Evolutionary conservation across 495 filamentous ascomycete genomes (phyloP), one percentile per base, ranked within the genome.

Genomic region (Xylaria nigripes): DNA sequence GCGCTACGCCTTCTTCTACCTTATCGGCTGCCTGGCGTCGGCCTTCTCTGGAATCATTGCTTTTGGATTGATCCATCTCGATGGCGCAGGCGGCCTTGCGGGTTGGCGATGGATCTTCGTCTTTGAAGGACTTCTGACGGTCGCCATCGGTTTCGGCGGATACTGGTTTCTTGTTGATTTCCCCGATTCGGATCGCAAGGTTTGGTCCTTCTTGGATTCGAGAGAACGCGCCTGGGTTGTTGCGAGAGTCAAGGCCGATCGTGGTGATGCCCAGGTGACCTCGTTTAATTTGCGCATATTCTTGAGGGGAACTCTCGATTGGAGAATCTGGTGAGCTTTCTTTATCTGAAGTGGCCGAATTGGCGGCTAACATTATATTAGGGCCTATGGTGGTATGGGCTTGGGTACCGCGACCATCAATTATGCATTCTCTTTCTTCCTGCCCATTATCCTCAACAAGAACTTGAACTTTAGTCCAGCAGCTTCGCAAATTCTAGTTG

Each of bases 101-200:
- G 82, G 82, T 19, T 86, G 83, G 83, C 59, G 79, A 53, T 83
- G 80, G 80, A 74, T 77, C 30, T 81, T 83, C 60, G 78, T 83
- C 43, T 70, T 82, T 6, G 76, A 81, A 56, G 77, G 86, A 59
- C 34, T 61, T 15, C 70, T 80, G 32, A 78, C 75, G 8, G 71
- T 70, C 1, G 55, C 62, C 2, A 69, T 77, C 18, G 69, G 71
- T 9, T 58, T 75, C 19, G 50, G 77, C 15, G 73, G 72, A 45
- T 80, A 74, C 45, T 62, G 77, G 57, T 68, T 78, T 57, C 61
- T 84, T 13, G 78, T 83, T 40, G 80, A 82, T 57, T 82, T 83
- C 60, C 81, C 80, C 2, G 80, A 83, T 36, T 65, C 68, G 3
- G 71, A 77, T 2, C 66, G 72, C 48, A 73, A 74, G 40, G 76